A percentile compares a stretch with the other conserved stretches of the same genome.
Conservation (phyloP, 2,329 filamentous ascomycete genomes). For the Trichoderma endophyticum region DNA sequence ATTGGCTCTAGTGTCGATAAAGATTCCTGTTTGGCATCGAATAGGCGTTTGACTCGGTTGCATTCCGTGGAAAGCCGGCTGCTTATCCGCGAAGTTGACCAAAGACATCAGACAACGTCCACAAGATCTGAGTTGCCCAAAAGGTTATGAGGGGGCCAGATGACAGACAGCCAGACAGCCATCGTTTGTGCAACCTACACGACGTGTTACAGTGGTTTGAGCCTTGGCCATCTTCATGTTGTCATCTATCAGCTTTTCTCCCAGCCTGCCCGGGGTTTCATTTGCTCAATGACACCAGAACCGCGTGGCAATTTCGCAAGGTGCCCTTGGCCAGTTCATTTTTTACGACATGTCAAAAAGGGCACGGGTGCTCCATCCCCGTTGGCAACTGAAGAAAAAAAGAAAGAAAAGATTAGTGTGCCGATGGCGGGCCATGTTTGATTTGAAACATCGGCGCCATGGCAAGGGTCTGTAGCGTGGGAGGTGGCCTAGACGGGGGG, state of each 20-base stretch:
- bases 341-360: not conserved
- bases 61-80: not conserved
- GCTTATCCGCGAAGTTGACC: not conserved
- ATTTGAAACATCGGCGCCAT: constrained; percentile 15
- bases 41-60: not conserved
- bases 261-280: not conserved
- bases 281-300: not conserved
- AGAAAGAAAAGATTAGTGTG: constrained; percentile 4
- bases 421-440: constrained; percentile 11
- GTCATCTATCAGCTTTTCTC: not conserved
- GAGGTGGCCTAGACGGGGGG: not conserved
- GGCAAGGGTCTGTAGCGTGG: not conserved
- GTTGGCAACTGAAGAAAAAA: not conserved
- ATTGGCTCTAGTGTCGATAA: not conserved
- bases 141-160: not conserved
- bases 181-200: not conserved
- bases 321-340: not conserved
- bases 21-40: not conserved
- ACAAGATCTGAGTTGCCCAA: not conserved
- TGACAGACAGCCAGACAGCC: not conserved
- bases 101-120: not conserved
- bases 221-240: not conserved
- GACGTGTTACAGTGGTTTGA: not conserved
- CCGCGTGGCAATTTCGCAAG: constrained; percentile 6
- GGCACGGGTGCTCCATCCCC: not conserved